These are phyloP conservation scores for Mucor indicus DNA, from an alignment of 371 early-diverging fungal species.

Conservation along the genomic window DNA sequence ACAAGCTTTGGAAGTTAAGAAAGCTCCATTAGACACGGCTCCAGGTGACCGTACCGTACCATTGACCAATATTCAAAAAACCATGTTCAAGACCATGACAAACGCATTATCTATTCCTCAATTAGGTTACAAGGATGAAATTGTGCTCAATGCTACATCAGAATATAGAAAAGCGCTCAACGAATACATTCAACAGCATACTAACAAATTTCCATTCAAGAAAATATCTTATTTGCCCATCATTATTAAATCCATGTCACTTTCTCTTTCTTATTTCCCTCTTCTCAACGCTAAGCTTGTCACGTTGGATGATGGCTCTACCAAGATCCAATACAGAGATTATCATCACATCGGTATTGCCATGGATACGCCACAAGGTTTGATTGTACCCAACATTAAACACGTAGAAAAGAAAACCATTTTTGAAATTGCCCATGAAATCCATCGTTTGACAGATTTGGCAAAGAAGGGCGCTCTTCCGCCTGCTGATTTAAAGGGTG, in stretches of 20 bases:
- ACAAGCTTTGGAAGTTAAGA: too few species aligned
- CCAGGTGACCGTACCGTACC: slow-evolving; percentile 31
- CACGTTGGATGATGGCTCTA: too few species aligned
- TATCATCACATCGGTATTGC: slow-evolving; percentile 91
- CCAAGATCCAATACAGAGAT: slow-evolving; percentile 63
- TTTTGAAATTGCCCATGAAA: slow-evolving; percentile 81
- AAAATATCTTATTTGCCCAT: slow-evolving; percentile 93
- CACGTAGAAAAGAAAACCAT: slow-evolving; percentile 80
- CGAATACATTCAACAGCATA: slow-evolving; percentile 30
- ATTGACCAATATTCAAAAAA: slow-evolving; percentile 80
- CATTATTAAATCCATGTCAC: slow-evolving; percentile 84
- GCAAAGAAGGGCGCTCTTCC: slow-evolving; percentile 64
- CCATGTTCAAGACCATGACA: slow-evolving; percentile 95
- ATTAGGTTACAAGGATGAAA: slow-evolving; percentile 90
- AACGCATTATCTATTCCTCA: slow-evolving; percentile 88
- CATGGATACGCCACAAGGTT: slow-evolving; percentile 92
- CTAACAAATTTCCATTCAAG: slow-evolving; percentile 41
- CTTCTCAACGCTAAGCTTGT: slow-evolving; percentile 71
- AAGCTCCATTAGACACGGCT: not conserved
- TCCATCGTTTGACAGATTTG: slow-evolving; percentile 68
- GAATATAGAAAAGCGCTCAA: slow-evolving; percentile 70
- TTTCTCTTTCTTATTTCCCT: slow-evolving; percentile 78
- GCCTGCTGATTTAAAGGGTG: slow-evolving; percentile 69
- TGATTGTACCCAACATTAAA: slow-evolving; percentile 92
- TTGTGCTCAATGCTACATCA: slow-evolving; percentile 64